phyloP scores from a whole-genome alignment of 352 stramenopile species.

The Thalassiosira hispida region DNA sequence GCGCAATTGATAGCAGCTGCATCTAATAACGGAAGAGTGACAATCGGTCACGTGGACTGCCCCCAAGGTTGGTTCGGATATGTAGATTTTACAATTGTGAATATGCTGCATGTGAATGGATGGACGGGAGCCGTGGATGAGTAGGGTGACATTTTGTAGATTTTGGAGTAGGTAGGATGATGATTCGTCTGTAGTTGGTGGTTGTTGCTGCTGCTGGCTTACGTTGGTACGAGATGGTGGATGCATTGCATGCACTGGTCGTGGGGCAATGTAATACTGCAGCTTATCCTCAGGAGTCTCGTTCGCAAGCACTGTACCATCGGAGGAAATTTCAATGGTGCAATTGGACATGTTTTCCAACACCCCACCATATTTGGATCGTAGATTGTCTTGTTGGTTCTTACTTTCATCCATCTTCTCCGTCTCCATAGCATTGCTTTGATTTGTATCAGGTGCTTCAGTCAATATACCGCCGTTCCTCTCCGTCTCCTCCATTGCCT shows the following conservation, averaged over 20 bases:
- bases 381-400: background rate
- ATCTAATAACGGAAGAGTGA: constrained; percentile 32
- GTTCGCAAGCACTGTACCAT: constrained; percentile 22
- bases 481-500: constrained; percentile 35
- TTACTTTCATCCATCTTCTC: constrained; percentile 2
- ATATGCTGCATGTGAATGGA: constrained; percentile 31
- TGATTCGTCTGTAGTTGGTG: constrained; percentile 1
- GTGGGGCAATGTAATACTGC: constrained; percentile 16
- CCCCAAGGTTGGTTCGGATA: constrained; percentile 26
- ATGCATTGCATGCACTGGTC: constrained; percentile 2
- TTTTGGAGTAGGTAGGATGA: constrained; percentile 54
- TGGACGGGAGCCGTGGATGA: constrained; percentile 31
- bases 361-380: constrained; percentile 35
- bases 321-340: constrained; percentile 40
- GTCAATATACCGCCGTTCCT: background rate
- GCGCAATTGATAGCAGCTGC: constrained; percentile 45
- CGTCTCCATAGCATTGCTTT: background rate
- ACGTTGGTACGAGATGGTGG: constrained; percentile 16
- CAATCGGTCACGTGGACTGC: constrained; percentile 47
- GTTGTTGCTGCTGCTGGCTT: background rate
- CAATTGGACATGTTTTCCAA: constrained; percentile 48
- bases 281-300: background rate
- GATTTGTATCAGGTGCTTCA: background rate
- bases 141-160: constrained; percentile 20
- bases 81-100: constrained; percentile 32